Base-by-base conservation (phyloP, 768 basidiomycete genomes). In the Phylloporus sp. region DNA sequence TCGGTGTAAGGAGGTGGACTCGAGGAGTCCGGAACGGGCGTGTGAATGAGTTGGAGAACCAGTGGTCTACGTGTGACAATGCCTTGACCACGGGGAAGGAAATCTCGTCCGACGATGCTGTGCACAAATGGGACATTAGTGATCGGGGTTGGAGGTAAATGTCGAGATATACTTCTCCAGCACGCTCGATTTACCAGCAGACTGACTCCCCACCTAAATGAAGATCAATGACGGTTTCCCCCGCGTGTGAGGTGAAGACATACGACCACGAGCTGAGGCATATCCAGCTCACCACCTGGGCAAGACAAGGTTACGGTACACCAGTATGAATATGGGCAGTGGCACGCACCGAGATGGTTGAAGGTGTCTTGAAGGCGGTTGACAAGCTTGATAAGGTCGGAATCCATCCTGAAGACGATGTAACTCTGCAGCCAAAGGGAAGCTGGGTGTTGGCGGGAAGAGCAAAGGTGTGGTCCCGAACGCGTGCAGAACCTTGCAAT, bases 11-110 rank as follows among this genome's bases (percentile, higher is more conserved):
- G 53, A 15, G 75, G 70, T 48, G 75, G 69, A 45, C 79, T 79
- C 18, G 76, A 61, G 52, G 71, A 58, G 47, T 76, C 73, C 20
- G 84, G 79, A 24, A 80, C 69, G 34, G 93, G 89, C 2, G 91
- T 92, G 71, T 99, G 92, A 49, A 98, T 88, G 65, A 98, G 85
- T 68, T 98, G 97, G 8, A 98, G 84, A 26, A 98, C 85, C 50
- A 99, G 85, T 3, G 97, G 97, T 57, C 97, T 80, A 49, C 97
- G 83, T 24, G 97, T 99, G 38, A 99, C 95, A 54, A 99, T 99
- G 44, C 97, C 97, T 64, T 84, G 82, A 13, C 91, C 91, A 47
- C 90, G 83, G 32, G 90, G 88, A 52, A 92, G 84, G 65, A 91
- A 93, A 71, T 92, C 91, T 53, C 88, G 82, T 47, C 97, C 97